Percentiles rank a stretch among this genome's conserved stretches.
Evolutionary conservation across 2,329 filamentous ascomycete species (phyloP).

Genomic region (Aphanoascus verrucosus): DNA sequence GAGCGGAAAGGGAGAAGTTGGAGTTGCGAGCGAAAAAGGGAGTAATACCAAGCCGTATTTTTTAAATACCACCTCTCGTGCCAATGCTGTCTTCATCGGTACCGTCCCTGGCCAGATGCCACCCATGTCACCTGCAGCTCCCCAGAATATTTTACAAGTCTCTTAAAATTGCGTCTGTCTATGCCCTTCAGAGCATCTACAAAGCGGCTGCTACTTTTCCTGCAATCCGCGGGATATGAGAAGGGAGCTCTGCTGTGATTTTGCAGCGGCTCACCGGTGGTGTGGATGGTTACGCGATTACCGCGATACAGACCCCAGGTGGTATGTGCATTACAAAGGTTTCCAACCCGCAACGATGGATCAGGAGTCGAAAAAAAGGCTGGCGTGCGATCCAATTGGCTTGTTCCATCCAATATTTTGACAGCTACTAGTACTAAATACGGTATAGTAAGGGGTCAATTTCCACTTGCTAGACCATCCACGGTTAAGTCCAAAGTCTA

Average conservation of each 20-base stretch:
- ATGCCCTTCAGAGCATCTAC: no score
- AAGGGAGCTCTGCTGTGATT: no score
- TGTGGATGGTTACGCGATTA: no score
- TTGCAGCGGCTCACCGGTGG: no score
- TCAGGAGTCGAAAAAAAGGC: constrained; percentile 6
- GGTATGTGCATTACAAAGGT: not conserved
- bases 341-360: constrained; percentile 6
- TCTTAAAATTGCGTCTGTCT: not conserved
- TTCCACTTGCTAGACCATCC: not conserved
- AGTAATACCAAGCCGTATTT: no score
- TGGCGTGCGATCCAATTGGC: constrained; percentile 2
- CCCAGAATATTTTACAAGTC: not conserved
- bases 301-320: not conserved
- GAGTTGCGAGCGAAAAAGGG: constrained; percentile 12
- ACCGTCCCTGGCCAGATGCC: not conserved
- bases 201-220: no score
- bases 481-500: not conserved
- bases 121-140: not conserved
- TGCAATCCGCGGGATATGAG: no score
- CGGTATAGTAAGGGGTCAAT: constrained; percentile 6
- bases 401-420: not conserved
- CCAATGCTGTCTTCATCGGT: no score
- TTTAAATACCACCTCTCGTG: no score
- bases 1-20: constrained; percentile 7
- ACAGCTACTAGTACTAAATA: not conserved